A percentile compares a stretch with the other conserved stretches of the same genome.
phyloP scores from a whole-genome alignment of 371 early-diverging fungal species.

The Polyrhizophydium stewartii region DNA sequence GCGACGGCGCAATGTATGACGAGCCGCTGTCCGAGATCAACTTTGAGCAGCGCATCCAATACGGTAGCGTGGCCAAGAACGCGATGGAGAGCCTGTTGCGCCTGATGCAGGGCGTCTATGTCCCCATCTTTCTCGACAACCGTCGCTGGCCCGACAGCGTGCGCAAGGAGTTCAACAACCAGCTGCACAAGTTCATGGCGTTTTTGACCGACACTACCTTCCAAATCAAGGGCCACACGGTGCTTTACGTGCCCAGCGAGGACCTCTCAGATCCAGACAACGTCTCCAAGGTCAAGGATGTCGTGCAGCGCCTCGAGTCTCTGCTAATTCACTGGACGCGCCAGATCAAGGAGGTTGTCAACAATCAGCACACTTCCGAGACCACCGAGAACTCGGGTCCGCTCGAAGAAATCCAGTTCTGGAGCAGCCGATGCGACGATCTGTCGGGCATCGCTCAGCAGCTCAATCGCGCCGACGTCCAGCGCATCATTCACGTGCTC shows the following conservation, averaged over 20 bases:
- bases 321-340: constrained; percentile 55
- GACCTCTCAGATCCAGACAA: constrained; percentile 22
- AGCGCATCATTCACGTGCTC: constrained; percentile 35
- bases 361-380: constrained; percentile 48
- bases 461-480: constrained; percentile 43
- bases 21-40: constrained; percentile 22
- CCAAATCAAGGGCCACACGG: constrained; percentile 49
- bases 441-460: constrained; percentile 52
- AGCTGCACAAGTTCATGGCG: constrained; percentile 55
- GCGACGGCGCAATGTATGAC: constrained; percentile 12
- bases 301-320: constrained; percentile 48
- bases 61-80: constrained; percentile 37
- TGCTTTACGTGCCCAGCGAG: constrained; percentile 43
- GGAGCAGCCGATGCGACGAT: constrained; percentile 52
- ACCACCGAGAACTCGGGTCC: constrained; percentile 51
- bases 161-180: constrained; percentile 38
- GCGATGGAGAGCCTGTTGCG: constrained; percentile 40
- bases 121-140: constrained; percentile 46
- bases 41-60: constrained; percentile 38
- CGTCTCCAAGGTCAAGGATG: constrained; percentile 43
- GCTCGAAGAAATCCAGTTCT: constrained; percentile 54
- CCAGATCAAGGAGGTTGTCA: constrained; percentile 58
- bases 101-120: constrained; percentile 47
- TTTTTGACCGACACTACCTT: constrained; percentile 47
- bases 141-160: constrained; percentile 46